phyloP scores from a whole-genome alignment of 2,329 filamentous ascomycete genomes.

The Ophiostoma quercus region DNA sequence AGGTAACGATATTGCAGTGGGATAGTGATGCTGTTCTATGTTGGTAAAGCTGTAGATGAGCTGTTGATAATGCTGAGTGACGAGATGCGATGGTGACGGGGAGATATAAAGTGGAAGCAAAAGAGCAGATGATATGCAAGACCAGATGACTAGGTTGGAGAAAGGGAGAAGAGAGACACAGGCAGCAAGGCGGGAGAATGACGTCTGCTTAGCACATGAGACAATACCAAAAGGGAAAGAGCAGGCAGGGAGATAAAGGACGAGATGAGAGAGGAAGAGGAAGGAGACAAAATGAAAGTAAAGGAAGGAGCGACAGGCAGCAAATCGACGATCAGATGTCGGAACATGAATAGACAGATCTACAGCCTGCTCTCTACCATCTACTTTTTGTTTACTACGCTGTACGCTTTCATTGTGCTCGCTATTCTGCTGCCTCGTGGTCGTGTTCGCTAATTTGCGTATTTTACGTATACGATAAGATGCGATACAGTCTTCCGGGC shows the following conservation, averaged over 20 bases:
- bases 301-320: neutral
- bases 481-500: neutral
- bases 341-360: neutral
- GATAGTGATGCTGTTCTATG: neutral
- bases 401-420: too few relatives aligned
- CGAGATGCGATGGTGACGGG: neutral
- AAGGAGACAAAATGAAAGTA: neutral
- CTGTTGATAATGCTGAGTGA: neutral
- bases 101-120: neutral
- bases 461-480: neutral
- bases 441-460: conserved; percentile 9
- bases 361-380: neutral
- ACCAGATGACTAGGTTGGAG: neutral
- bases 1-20: neutral
- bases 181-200: conserved; percentile 7
- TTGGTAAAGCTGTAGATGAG: neutral
- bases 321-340: neutral
- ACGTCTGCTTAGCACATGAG: conserved; percentile 10
- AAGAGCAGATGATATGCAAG: neutral
- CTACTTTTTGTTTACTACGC: too few relatives aligned
- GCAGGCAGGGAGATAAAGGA: too few relatives aligned
- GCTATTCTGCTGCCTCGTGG: neutral
- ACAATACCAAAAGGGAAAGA: neutral
- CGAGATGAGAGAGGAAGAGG: neutral
- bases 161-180: conserved; percentile 9